phyloP scores from a whole-genome alignment of 1,139 yeast genomes.

The Zygoascus hellenicus region DNA sequence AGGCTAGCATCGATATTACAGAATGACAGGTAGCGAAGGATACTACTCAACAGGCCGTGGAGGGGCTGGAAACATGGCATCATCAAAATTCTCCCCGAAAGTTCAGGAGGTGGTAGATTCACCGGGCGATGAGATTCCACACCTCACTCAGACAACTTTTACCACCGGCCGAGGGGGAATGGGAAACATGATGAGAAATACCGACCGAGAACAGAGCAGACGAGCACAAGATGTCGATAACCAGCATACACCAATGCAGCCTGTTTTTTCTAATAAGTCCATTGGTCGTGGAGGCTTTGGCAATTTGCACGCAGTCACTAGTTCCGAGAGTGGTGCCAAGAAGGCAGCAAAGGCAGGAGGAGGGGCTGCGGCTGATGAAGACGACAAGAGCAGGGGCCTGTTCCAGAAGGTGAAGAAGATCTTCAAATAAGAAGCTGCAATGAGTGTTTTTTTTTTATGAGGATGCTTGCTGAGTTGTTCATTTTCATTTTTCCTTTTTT shows the following conservation, averaged over 20 bases:
- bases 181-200: constrained; percentile 68
- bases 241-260: constrained; percentile 13
- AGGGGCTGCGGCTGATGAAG: not conserved
- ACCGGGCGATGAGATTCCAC: constrained; percentile 58
- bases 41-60: constrained; percentile 68
- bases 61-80: constrained; percentile 68
- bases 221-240: constrained; percentile 67
- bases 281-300: constrained; percentile 40
- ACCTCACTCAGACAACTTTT: constrained; percentile 49
- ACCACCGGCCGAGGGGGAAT: constrained; percentile 81
- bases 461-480: not conserved
- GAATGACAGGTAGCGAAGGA: constrained; percentile 9
- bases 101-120: constrained; percentile 36
- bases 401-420: constrained; percentile 20
- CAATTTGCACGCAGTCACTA: constrained; percentile 28
- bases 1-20: not conserved
- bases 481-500: no score
- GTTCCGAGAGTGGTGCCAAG: constrained; percentile 1
- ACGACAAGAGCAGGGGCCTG: constrained; percentile 9
- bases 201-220: constrained; percentile 56
- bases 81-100: constrained; percentile 43
- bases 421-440: constrained; percentile 18
- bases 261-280: constrained; percentile 28
- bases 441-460: no score
- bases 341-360: not conserved